Evolutionary conservation across 2,329 filamentous ascomycete genomes (phyloP).

Genomic region (Rhexocercosporidium sp.): DNA sequence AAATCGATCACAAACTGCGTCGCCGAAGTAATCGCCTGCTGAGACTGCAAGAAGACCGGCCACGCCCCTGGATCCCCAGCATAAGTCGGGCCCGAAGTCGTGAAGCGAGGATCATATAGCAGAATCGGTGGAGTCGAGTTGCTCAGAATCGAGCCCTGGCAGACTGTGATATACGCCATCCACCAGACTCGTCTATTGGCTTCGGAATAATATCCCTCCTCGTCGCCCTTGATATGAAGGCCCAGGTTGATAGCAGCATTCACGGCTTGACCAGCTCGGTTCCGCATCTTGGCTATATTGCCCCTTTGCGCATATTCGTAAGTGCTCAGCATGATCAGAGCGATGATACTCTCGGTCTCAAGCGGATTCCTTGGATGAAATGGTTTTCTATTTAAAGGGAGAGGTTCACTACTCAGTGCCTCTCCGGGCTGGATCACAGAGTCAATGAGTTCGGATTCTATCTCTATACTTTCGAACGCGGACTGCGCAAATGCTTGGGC

Average conservation of each 20-base stretch:
- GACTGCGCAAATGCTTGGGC: conserved; percentile 55
- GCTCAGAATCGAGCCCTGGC: conserved; percentile 57
- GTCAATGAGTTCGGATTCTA: conserved; percentile 53
- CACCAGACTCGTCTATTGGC: conserved; percentile 56
- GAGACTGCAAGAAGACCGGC: conserved; percentile 50
- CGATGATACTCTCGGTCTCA: conserved; percentile 54
- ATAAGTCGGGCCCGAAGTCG: conserved; percentile 49
- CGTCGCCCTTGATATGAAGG: conserved; percentile 48
- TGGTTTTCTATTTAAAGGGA: conserved; percentile 43
- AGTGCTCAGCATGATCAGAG: conserved; percentile 53
- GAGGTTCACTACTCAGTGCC: conserved; percentile 45
- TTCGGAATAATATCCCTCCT: conserved; percentile 50
- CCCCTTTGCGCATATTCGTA: conserved; percentile 60
- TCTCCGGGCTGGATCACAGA: conserved; percentile 51
- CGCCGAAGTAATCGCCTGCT: conserved; percentile 53
- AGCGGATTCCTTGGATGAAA: conserved; percentile 52
- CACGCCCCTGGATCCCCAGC: conserved; percentile 50
- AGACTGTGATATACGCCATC: conserved; percentile 59
- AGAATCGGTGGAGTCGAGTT: conserved; percentile 53
- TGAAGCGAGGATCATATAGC: conserved; percentile 51
- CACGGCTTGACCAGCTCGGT: conserved; percentile 53
- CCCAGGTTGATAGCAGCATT: conserved; percentile 52
- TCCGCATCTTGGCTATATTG: conserved; percentile 58
- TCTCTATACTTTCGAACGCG: conserved; percentile 54
- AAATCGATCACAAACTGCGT: conserved; percentile 56